Percentiles rank a stretch among this genome's conserved stretches.
Conservation (phyloP, 306 rosid genomes). For the Fragaria nilgerrensis region DNA sequence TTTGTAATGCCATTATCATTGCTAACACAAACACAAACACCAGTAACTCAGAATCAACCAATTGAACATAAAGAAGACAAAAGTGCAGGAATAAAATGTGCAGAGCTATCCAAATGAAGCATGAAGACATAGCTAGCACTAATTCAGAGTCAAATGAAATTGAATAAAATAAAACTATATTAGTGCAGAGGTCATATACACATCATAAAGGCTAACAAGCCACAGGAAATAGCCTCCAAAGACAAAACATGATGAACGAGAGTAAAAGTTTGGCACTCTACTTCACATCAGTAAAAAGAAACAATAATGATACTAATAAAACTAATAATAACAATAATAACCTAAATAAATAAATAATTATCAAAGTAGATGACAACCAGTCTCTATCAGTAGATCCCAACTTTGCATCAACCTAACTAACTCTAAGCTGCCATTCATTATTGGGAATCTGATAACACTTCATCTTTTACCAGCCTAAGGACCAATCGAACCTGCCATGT, state of each 20-base stretch:
- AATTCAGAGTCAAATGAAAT: background rate
- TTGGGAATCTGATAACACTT: background rate
- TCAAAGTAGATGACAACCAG: background rate
- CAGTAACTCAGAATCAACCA: background rate
- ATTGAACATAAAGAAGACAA: background rate
- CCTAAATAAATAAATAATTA: background rate
- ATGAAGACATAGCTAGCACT: background rate
- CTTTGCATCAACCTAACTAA: background rate
- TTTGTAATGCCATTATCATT: slow-evolving; percentile 48
- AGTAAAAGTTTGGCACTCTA: background rate
- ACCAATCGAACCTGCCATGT: background rate
- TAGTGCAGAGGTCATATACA: background rate
- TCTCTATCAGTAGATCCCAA: background rate
- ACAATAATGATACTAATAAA: too few species aligned
- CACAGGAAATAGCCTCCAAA: too few species aligned
- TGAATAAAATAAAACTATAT: background rate
- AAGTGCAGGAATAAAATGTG: background rate
- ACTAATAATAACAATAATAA: too few species aligned
- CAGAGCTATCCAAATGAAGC: background rate
- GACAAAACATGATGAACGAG: background rate
- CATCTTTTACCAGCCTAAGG: background rate
- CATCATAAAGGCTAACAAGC: background rate
- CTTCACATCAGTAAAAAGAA: background rate
- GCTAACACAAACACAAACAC: slow-evolving; percentile 42
- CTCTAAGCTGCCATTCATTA: background rate